Evolutionary conservation across 2,329 filamentous ascomycete species (phyloP).

Genomic region (Penicillium palitans): DNA sequence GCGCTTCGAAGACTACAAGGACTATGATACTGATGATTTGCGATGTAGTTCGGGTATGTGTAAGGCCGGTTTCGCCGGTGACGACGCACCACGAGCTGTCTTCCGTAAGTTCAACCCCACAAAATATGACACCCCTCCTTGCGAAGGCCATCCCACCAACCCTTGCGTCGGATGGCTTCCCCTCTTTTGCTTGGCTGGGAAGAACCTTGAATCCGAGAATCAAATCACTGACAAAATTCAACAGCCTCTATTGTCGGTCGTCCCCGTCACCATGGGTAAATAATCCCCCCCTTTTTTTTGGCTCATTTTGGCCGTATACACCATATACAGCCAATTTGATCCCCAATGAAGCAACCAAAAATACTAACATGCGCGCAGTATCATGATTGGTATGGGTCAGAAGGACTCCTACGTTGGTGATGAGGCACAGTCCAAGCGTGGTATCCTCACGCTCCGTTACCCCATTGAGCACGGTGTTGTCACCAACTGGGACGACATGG

Average conservation of each 20-base stretch:
- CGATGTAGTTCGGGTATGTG: conserved; percentile 95
- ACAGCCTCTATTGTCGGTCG: conserved; percentile 98
- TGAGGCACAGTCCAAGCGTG: conserved; percentile 99
- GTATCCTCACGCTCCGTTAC: conserved; percentile 99
- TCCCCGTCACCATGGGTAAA: conserved; percentile 99
- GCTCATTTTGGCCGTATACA: conserved; percentile 1
- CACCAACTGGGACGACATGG: conserved; percentile 99
- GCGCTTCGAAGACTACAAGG: not conserved
- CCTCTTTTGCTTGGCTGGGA: conserved; percentile 8
- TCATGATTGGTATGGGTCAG: conserved; percentile 99
- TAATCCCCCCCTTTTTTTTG: conserved; percentile 44
- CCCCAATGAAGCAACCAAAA: not conserved
- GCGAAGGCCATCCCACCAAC: conserved; percentile 21
- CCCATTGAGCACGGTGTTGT: conserved; percentile 99
- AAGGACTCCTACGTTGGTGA: conserved; percentile 99
- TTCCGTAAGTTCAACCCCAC: conserved; percentile 80
- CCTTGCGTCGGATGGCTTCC: conserved; percentile 31
- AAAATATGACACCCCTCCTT: conserved; percentile 20
- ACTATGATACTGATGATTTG: conserved; percentile 29
- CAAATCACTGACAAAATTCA: conserved; percentile 9
- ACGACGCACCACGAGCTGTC: conserved; percentile 99
- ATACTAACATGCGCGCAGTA: conserved; percentile 61
- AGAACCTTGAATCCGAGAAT: not conserved
- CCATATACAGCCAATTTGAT: not conserved
- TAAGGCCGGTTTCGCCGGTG: conserved; percentile 99